Percentiles rank a stretch among this genome's conserved stretches.
Evolutionary conservation across 225 moss, liverwort and hornwort species (phyloP).

Genomic region (Bryum argenteum): DNA sequence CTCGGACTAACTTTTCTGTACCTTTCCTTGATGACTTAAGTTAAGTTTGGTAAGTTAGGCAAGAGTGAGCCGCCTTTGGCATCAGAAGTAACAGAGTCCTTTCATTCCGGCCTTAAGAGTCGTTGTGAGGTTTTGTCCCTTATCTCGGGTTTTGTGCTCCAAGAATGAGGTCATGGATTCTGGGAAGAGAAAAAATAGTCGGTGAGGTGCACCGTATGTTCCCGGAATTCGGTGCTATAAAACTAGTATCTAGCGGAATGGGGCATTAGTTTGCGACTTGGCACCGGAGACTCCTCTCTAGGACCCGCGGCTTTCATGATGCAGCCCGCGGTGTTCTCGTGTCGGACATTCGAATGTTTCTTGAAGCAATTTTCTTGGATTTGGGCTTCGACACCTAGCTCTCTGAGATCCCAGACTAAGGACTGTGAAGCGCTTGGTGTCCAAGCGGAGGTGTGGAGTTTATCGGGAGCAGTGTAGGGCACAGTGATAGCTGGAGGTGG

Average conservation of each 20-base stretch:
- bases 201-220: not conserved
- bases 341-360: constrained; percentile 3
- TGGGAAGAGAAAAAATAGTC: not conserved
- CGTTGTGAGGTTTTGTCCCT: constrained; percentile 2
- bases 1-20: too few species aligned
- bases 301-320: not conserved
- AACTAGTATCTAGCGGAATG: constrained; percentile 12
- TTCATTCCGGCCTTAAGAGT: not conserved
- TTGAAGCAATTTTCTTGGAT: constrained; percentile 12
- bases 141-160: constrained; percentile 1
- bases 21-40: constrained; percentile 9
- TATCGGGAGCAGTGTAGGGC: constrained; percentile 18
- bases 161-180: constrained; percentile 20
- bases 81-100: constrained; percentile 2
- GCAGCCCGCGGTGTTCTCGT: not conserved
- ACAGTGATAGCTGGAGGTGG: not conserved
- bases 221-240: not conserved
- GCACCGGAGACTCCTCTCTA: not conserved
- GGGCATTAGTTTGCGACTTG: constrained; percentile 1
- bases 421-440: not conserved
- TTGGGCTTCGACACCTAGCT: not conserved
- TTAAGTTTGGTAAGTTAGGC: not conserved
- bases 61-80: not conserved
- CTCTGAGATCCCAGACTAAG: not conserved
- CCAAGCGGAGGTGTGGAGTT: not conserved